Evolutionary conservation across 1,284 basidiomycete genomes (phyloP), one percentile per base, ranked within the genome.

Genomic region (Sanghuangporus baumii): DNA sequence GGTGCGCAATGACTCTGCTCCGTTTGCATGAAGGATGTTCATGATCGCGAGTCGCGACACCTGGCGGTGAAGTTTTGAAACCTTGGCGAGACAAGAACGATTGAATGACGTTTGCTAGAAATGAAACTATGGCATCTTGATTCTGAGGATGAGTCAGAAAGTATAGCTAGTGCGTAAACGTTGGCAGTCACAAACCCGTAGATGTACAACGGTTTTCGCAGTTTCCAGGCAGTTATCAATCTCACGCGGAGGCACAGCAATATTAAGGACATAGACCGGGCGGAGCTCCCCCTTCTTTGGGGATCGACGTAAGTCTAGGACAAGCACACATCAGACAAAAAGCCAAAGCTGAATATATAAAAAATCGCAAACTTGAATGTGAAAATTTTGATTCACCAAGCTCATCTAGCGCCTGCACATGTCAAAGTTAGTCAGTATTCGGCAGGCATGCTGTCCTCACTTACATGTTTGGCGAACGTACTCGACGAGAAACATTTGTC

Each of bases 211-310:
- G 6, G 78, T 74, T 75, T 95, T 96, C 11, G 82, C 76, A 14
- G 93, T 92, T 66, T 92, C 91, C 26, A 94, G 71, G 63, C 84
- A 84, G 63, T 90, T 89, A 70, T 96, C 93, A 11, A 96, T 78
- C 36, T 86, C 76, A 18, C 77, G 74, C 1, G 84, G 74, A 47
- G 91, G 84, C 11, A 94, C 73, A 2, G 76, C 79, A 57, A 96
- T 70, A 70, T 90, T 87, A 36, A 97, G 77, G 34, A 94, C 88
- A 71, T 93, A 96, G 59, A 93, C 82, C 1, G 93, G 87, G 69
- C 83, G 84, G 71, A 85, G 86, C 70, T 93, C 91, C 18, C 76
- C 70, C 74, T 93, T 92, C 38, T 85, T 82, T 31, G 91, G 88
- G 26, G 92, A 90, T 23, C 87, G 80, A 57, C 89, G 84, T 36